Conservation (phyloP, 139 green algal species). For the Tetraselmis striata region DNA sequence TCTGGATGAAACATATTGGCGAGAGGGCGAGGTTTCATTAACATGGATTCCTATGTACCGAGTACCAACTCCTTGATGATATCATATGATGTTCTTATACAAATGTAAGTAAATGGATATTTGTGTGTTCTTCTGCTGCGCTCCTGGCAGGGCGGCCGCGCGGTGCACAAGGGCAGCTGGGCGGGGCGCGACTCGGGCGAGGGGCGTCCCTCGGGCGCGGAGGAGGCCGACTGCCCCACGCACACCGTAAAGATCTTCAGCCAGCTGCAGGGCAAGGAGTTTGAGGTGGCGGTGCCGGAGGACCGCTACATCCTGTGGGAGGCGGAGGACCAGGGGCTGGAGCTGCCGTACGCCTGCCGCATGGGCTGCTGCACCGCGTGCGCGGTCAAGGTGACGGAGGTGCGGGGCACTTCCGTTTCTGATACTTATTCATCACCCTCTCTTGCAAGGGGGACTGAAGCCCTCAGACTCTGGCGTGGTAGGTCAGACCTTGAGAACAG, state of each 20-base stretch:
- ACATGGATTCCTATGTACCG: not conserved
- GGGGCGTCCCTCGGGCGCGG: constrained; percentile 41
- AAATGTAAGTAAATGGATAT: not conserved
- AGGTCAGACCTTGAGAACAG: too few species aligned
- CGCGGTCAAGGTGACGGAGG: constrained; percentile 76
- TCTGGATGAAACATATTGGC: not conserved
- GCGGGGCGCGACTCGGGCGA: constrained; percentile 71
- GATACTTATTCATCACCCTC: not conserved
- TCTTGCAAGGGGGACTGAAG: not conserved
- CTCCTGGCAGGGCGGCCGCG: constrained; percentile 57
- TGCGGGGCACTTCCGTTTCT: constrained; percentile 9
- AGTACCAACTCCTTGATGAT: not conserved
- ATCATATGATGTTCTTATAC: not conserved
- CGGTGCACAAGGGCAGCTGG: constrained; percentile 54
- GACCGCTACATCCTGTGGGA: constrained; percentile 93
- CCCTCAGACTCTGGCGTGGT: constrained; percentile 16
- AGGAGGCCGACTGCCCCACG: constrained; percentile 14
- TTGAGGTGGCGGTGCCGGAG: constrained; percentile 82
- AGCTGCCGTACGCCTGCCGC: constrained; percentile 90
- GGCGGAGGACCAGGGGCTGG: constrained; percentile 82
- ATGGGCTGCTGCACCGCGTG: constrained; percentile 98
- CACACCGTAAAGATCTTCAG: constrained; percentile 82
- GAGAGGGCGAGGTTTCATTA: not conserved
- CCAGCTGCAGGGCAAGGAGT: constrained; percentile 50
- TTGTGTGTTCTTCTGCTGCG: not conserved